These are phyloP conservation scores for Sugiyamaella floridensis DNA, from an alignment of 805 yeast genomes.

Conservation along the genomic window DNA sequence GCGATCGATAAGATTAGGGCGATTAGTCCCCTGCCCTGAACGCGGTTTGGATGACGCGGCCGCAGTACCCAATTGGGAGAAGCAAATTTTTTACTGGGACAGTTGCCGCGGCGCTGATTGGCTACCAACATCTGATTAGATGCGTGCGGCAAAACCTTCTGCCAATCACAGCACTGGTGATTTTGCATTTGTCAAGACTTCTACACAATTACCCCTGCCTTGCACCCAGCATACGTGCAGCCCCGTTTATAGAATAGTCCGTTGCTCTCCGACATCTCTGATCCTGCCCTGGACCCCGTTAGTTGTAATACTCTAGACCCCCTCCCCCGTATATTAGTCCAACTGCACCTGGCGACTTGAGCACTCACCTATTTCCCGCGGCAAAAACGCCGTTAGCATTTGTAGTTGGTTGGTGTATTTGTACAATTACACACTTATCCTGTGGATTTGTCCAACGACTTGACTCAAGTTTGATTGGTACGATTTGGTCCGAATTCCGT, in stretches of 20 bases:
- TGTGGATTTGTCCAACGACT: no score
- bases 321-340: background rate
- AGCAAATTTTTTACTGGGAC: background rate
- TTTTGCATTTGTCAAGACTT: background rate
- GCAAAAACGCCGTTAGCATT: background rate
- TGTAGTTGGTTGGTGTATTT: background rate
- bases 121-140: background rate
- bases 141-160: background rate
- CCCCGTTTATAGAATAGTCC: background rate
- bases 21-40: no score
- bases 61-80: background rate
- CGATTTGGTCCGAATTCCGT: no score
- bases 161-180: background rate
- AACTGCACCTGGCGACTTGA: background rate
- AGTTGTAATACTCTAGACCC: background rate
- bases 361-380: background rate
- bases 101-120: background rate
- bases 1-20: no score
- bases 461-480: no score
- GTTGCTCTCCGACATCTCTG: background rate
- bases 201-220: background rate
- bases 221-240: background rate
- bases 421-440: background rate
- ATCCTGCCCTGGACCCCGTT: background rate
- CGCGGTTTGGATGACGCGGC: no score